phyloP scores from a whole-genome alignment of 2,329 filamentous ascomycete genomes.

The Curvularia verruculosa region DNA sequence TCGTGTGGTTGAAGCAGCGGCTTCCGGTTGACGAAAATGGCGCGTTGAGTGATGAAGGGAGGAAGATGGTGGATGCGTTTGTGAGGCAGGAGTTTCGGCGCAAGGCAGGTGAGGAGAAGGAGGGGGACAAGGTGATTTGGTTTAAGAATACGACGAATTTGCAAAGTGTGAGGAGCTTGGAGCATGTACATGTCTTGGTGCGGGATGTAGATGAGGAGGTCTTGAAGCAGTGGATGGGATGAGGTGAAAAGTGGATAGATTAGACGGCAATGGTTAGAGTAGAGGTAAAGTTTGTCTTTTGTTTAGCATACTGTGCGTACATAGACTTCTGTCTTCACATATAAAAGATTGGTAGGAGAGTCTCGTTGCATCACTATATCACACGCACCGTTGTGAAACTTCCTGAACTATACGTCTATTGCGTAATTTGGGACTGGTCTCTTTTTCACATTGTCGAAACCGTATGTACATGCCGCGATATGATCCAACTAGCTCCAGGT shows the following conservation, averaged over 20 bases:
- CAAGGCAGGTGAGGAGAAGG: slow-evolving; percentile 44
- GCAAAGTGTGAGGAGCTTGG: slow-evolving; percentile 68
- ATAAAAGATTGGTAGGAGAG: background rate
- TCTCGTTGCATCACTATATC: background rate
- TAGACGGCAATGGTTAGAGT: background rate
- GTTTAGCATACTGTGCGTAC: background rate
- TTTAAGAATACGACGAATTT: slow-evolving; percentile 69
- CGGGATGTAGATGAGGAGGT: slow-evolving; percentile 68
- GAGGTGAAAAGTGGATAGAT: background rate
- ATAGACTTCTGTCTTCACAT: background rate
- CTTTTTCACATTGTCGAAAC: background rate
- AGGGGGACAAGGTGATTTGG: slow-evolving; percentile 62
- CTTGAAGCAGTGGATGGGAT: slow-evolving; percentile 23
- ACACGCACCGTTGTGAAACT: background rate
- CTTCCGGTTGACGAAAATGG: slow-evolving; percentile 42
- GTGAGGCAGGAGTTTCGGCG: slow-evolving; percentile 56
- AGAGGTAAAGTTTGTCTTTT: background rate
- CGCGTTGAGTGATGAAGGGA: slow-evolving; percentile 38
- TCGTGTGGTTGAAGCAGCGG: slow-evolving; percentile 59
- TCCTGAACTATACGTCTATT: background rate
- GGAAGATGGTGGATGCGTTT: slow-evolving; percentile 35
- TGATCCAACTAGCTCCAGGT: background rate
- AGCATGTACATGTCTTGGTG: slow-evolving; percentile 77
- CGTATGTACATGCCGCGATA: background rate
- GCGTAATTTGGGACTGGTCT: background rate